These are phyloP conservation scores for Hippophae gyantsensis DNA, from an alignment of 306 rosid genomes.

Conservation along the genomic window DNA sequence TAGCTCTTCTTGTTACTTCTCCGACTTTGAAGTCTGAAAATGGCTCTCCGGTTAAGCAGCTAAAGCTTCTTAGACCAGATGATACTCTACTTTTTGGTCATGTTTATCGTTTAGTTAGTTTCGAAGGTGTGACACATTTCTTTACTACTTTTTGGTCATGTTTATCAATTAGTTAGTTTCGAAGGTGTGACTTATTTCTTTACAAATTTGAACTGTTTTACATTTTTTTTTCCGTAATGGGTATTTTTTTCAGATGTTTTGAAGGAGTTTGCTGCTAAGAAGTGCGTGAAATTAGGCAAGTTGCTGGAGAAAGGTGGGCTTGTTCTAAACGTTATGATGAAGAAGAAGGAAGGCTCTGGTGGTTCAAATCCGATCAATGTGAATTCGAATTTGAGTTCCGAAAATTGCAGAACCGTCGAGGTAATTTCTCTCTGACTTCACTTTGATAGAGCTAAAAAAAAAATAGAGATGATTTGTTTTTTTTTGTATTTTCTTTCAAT, in stretches of 20 bases:
- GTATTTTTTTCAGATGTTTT: constrained; percentile 44
- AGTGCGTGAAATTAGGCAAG: constrained; percentile 64
- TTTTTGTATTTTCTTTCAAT: too few relatives aligned
- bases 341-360: constrained; percentile 29
- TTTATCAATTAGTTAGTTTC: constrained; percentile 67
- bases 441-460: too few relatives aligned
- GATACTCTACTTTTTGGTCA: constrained; percentile 81
- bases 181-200: constrained; percentile 40
- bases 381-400: neutral
- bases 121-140: constrained; percentile 46
- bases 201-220: neutral
- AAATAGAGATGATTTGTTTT: too few relatives aligned
- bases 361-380: constrained; percentile 20
- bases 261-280: constrained; percentile 88
- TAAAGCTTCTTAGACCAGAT: constrained; percentile 83
- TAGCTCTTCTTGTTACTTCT: constrained; percentile 49
- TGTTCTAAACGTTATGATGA: constrained; percentile 19
- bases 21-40: constrained; percentile 39
- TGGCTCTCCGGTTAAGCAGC: constrained; percentile 56
- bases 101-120: constrained; percentile 68
- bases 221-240: neutral
- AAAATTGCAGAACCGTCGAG: constrained; percentile 20
- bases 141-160: constrained; percentile 62
- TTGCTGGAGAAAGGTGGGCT: constrained; percentile 50
- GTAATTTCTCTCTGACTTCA: constrained; percentile 13